phyloP scores from a whole-genome alignment of 352 stramenopile species.

The Phytopythium cucurbitacearum region DNA sequence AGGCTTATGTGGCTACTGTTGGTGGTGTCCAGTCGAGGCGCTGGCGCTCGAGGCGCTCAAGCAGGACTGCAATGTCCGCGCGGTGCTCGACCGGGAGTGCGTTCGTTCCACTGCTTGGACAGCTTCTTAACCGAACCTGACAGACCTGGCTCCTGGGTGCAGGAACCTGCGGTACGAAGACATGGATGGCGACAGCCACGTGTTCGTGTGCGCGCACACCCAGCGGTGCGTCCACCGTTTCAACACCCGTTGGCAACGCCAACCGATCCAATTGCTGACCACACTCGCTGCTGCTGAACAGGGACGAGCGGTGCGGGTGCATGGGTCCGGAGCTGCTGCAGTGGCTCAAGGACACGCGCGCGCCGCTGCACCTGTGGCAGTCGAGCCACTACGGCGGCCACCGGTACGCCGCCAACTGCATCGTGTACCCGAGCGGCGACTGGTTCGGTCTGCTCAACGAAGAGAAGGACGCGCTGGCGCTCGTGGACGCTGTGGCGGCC shows the following conservation, averaged over 20 bases:
- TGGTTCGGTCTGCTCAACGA: constrained; percentile 76
- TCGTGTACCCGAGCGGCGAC: constrained; percentile 69
- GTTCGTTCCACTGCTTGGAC: constrained; percentile 1
- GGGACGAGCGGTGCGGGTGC: constrained; percentile 70
- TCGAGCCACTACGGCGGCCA: constrained; percentile 75
- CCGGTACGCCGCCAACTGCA: constrained; percentile 64
- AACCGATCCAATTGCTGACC: no score
- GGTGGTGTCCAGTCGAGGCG: constrained; percentile 19
- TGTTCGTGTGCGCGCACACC: constrained; percentile 68
- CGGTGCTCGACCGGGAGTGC: constrained; percentile 28
- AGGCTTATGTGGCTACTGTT: background rate
- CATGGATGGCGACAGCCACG: constrained; percentile 41
- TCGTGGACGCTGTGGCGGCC: constrained; percentile 37
- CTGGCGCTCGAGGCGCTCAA: constrained; percentile 32
- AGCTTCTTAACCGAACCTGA: no score
- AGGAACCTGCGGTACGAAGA: constrained; percentile 37
- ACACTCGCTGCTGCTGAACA: constrained; percentile 4
- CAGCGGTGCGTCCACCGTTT: constrained; percentile 18
- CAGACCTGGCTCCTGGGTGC: no score
- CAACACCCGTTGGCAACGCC: background rate
- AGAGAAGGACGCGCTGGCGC: constrained; percentile 31
- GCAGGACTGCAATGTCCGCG: constrained; percentile 21
- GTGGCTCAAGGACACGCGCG: constrained; percentile 46
- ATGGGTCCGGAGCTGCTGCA: constrained; percentile 62
- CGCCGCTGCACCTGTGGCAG: constrained; percentile 48